These are phyloP conservation scores for Royoungia palumana DNA, from an alignment of 768 basidiomycete species.

Conservation along the genomic window DNA sequence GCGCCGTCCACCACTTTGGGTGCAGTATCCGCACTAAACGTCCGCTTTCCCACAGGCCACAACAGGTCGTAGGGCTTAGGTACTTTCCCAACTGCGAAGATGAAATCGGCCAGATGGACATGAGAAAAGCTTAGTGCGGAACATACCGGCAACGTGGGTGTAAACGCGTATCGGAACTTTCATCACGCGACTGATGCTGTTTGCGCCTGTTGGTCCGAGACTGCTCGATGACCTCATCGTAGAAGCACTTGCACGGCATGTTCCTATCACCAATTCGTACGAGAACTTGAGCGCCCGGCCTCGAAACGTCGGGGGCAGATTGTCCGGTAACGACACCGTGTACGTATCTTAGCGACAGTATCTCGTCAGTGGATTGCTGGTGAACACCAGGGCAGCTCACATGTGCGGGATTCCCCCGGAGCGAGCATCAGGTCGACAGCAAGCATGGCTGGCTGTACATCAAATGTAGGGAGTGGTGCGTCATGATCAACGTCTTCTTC, in stretches of 20 bases:
- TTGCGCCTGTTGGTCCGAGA: slow-evolving; percentile 36
- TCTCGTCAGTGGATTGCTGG: background rate
- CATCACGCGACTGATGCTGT: slow-evolving; percentile 72
- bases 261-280: slow-evolving; percentile 88
- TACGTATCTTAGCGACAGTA: slow-evolving; percentile 65
- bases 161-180: slow-evolving; percentile 90
- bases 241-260: slow-evolving; percentile 58
- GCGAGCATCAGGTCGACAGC: slow-evolving; percentile 80
- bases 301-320: slow-evolving; percentile 86
- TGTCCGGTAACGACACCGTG: slow-evolving; percentile 66
- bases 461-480: slow-evolving; percentile 75
- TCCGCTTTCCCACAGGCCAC: slow-evolving; percentile 61
- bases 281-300: slow-evolving; percentile 83
- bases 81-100: slow-evolving; percentile 45
- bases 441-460: slow-evolving; percentile 82
- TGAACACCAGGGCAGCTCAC: slow-evolving; percentile 37
- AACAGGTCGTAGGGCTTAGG: slow-evolving; percentile 76
- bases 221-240: slow-evolving; percentile 29
- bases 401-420: slow-evolving; percentile 83
- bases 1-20: slow-evolving; percentile 26
- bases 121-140: background rate
- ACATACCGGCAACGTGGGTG: slow-evolving; percentile 76
- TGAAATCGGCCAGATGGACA: slow-evolving; percentile 3
- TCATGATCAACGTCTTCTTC: slow-evolving; percentile 58
- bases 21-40: slow-evolving; percentile 27